Percentiles rank a stretch among this genome's conserved stretches.
Evolutionary conservation across 1,139 yeast genomes (phyloP).

Genomic region (Candida pseudoviswanathii): DNA sequence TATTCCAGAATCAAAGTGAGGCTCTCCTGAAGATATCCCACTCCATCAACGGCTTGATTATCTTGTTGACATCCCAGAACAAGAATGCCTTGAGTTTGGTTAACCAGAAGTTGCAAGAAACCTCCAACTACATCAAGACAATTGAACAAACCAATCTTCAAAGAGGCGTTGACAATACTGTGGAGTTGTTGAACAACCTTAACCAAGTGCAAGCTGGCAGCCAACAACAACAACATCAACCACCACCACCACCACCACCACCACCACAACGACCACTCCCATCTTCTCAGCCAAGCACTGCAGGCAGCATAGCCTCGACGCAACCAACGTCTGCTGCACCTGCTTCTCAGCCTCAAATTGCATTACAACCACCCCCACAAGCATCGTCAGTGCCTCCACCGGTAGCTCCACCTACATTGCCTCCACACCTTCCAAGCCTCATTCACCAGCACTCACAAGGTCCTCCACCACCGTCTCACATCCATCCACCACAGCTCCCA

Average conservation of each 20-base stretch:
- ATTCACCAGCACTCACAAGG: conserved; percentile 8
- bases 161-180: conserved; percentile 21
- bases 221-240: conserved; percentile 8
- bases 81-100: conserved; percentile 21
- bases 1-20: conserved; percentile 23
- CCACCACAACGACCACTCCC: conserved; percentile 1
- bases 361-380: not conserved
- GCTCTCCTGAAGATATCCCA: conserved; percentile 22
- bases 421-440: conserved; percentile 1
- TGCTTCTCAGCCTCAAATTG: not conserved
- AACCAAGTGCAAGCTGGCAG: conserved; percentile 10
- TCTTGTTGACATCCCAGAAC: conserved; percentile 21
- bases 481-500: conserved; percentile 8
- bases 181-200: conserved; percentile 20
- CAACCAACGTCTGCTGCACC: too few species aligned
- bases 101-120: conserved; percentile 22
- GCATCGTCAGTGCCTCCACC: not conserved
- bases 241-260: conserved; percentile 1
- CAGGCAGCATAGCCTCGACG: too few species aligned
- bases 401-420: not conserved
- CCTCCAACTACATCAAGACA: conserved; percentile 18
- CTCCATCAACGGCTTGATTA: conserved; percentile 23
- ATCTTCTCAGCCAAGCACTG: not conserved
- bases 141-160: conserved; percentile 18
- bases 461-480: too few species aligned